Conservation (phyloP, 83 land plant genomes). For the Isoetes engelmannii region DNA sequence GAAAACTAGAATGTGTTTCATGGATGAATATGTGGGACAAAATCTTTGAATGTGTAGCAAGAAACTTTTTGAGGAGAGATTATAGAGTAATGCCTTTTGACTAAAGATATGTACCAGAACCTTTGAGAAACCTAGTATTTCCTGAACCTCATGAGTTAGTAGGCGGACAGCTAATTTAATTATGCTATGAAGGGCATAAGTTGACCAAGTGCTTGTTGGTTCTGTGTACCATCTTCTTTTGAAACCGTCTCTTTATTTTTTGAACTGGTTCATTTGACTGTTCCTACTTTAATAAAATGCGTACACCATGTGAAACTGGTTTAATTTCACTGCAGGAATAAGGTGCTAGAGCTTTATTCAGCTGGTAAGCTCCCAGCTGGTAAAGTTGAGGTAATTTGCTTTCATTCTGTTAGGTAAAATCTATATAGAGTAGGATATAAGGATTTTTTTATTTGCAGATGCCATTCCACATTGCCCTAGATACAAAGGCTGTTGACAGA, state of each 20-base stretch:
- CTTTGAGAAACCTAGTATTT: too few relatives aligned
- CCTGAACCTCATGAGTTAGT: too few relatives aligned
- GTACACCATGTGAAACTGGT: neutral
- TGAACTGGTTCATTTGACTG: neutral
- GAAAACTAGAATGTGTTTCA: neutral
- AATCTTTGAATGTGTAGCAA: too few relatives aligned
- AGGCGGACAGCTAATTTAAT: too few relatives aligned
- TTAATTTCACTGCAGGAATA: slow-evolving; percentile 39
- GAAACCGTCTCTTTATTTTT: neutral
- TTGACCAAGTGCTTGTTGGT: neutral
- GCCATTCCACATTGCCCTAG: slow-evolving; percentile 52
- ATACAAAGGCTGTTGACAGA: slow-evolving; percentile 20
- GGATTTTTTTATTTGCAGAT: slow-evolving; percentile 33
- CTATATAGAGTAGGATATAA: neutral
- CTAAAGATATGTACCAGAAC: too few relatives aligned
- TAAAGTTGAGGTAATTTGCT: slow-evolving; percentile 47
- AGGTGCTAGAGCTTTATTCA: slow-evolving; percentile 36
- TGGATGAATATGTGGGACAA: neutral
- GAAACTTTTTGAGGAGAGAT: too few relatives aligned
- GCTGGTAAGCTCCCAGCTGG: slow-evolving; percentile 57
- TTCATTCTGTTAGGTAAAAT: neutral
- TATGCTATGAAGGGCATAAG: too few relatives aligned
- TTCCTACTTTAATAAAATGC: neutral
- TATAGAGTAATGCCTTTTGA: too few relatives aligned
- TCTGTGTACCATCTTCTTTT: neutral